Base-by-base conservation (phyloP, 202 grass and related monocot genomes). In the Hordeum pubiflorum region DNA sequence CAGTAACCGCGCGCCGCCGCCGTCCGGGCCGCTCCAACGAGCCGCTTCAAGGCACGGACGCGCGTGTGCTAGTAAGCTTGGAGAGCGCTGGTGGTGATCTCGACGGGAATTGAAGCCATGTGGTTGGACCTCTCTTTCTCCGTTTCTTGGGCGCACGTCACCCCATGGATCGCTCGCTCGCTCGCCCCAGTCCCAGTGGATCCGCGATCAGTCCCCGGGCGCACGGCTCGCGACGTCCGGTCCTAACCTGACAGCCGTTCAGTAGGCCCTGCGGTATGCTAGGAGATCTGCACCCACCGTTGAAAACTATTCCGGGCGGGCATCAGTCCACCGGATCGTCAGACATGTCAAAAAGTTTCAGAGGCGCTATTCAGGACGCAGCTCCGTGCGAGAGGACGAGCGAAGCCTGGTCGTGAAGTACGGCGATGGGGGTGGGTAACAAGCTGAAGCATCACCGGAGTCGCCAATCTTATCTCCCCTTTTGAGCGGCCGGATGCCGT, bases 111-210 rank as follows among this genome's bases (percentile, higher is more conserved):
- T 88, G 4, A 79, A 69, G 15, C 3, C 27, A 54, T 79, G 33
- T 73, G 6, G 80, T 75, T 74, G 86, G 29, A 66, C 38, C 18
- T 74, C 68, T 12, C 60, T 83, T 40, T 52, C 60, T 26, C 18
- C 29, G 37, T 57, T 67, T 48, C 68, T 21, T 0, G 0, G 41
- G 43, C 6, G 43, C 43, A 27, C 58, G 56, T 61, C 2, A 61
- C 4, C 39, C 13, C 44, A 48, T 36, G 34, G 44, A 48, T 48
- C 44, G 1, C 44, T 17, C 44, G 1, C 44, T 17, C 44, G 1
- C 13, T 18, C 43, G 39, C 27, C 22, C 13, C 31, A 31, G 15
- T 26, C 24, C 27, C 27, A 3, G 27, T 29, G 38, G 21, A 38
- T 15, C 10, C 11, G 10, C 11, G 10, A 13, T 44, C 11, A 13